These are phyloP conservation scores for Agapanthus africanus DNA, from an alignment of 106 monocot genomes.

Conservation along the genomic window DNA sequence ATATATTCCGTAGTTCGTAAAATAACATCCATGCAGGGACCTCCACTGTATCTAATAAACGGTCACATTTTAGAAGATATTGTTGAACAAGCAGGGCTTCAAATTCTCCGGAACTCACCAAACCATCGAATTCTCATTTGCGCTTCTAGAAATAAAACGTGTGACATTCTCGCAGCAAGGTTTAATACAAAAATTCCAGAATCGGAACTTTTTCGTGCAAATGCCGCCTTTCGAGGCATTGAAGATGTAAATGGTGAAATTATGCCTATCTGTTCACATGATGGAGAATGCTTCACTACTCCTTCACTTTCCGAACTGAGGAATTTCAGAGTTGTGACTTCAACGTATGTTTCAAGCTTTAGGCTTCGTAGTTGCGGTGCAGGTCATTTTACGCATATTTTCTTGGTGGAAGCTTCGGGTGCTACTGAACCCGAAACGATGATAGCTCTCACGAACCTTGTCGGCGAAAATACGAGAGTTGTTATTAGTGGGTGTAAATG, in stretches of 20 bases:
- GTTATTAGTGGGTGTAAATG: background rate
- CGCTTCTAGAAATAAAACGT: conserved; percentile 20
- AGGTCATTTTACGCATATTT: conserved; percentile 30
- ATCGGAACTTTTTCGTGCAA: conserved; percentile 19
- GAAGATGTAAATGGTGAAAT: conserved; percentile 23
- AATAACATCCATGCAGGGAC: background rate
- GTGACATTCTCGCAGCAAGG: conserved; percentile 3
- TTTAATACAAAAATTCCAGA: background rate
- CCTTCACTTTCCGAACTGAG: background rate
- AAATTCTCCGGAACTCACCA: background rate
- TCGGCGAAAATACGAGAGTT: background rate
- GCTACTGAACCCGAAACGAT: conserved; percentile 10
- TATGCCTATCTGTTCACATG: background rate
- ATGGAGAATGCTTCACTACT: conserved; percentile 21
- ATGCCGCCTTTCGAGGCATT: conserved; percentile 24
- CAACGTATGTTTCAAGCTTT: conserved; percentile 30
- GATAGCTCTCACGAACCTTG: conserved; percentile 10
- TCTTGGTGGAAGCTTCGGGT: conserved; percentile 5
- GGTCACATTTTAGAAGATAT: background rate
- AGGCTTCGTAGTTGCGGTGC: conserved; percentile 21
- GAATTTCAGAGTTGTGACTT: conserved; percentile 20
- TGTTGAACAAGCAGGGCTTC: conserved; percentile 9
- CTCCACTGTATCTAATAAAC: conserved; percentile 24
- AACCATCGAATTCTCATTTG: conserved; percentile 24
- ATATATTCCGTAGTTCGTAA: background rate